A percentile compares a stretch with the other conserved stretches of the same genome.
These are phyloP conservation scores for Tetraselmis striata DNA, from an alignment of 139 green algal species.

Conservation along the genomic window DNA sequence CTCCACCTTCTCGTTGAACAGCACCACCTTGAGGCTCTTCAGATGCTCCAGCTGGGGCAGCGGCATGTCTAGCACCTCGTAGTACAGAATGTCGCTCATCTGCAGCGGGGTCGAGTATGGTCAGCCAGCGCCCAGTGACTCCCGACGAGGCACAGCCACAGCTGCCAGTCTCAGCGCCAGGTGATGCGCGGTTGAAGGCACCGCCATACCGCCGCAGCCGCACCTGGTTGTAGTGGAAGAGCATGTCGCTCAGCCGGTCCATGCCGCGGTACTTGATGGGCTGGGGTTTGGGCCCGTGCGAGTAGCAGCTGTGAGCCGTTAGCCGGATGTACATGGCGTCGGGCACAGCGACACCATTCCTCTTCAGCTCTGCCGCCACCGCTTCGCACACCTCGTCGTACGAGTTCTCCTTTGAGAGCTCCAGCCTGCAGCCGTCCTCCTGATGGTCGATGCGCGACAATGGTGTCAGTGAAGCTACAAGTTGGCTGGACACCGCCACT, in stretches of 20 bases:
- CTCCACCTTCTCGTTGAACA: conserved; percentile 72
- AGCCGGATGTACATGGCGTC: conserved; percentile 38
- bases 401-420: conserved; percentile 66
- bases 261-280: conserved; percentile 49
- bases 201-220: no score
- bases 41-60: conserved; percentile 76
- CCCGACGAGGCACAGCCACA: neutral
- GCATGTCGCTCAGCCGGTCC: conserved; percentile 58
- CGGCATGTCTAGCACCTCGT: conserved; percentile 91
- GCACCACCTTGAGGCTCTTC: conserved; percentile 52
- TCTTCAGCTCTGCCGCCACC: conserved; percentile 47
- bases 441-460: no score
- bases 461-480: no score
- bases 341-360: conserved; percentile 3
- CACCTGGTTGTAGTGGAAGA: conserved; percentile 37
- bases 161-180: neutral
- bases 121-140: neutral
- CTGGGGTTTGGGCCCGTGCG: conserved; percentile 32
- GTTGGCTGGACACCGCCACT: conserved; percentile 8
- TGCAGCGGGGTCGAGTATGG: no score
- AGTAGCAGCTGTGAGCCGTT: conserved; percentile 79
- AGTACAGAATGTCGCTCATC: conserved; percentile 75
- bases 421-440: conserved; percentile 68
- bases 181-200: neutral
- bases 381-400: conserved; percentile 74